Percentiles rank a stretch among this genome's conserved stretches.
Evolutionary conservation across 169 alveolate species (phyloP).

Genomic region (Plasmodium coatneyi): DNA sequence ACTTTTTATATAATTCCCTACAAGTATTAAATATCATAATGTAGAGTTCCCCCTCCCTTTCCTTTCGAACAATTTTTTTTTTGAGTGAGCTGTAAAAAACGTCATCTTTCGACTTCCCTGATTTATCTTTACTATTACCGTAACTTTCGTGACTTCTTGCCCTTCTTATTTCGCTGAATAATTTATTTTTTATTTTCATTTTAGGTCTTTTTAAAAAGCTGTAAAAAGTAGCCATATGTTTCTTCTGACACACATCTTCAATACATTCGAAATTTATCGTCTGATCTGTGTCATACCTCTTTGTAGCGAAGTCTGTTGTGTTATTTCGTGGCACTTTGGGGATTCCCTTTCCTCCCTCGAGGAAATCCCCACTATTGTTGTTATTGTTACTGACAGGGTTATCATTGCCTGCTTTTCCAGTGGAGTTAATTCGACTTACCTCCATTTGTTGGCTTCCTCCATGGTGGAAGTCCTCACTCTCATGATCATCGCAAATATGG

Average conservation of each 20-base stretch:
- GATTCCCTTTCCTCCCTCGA: not conserved
- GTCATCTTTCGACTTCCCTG: conserved; percentile 9
- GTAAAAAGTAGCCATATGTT: conserved; percentile 44
- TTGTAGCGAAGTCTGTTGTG: conserved; percentile 20
- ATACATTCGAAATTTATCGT: conserved; percentile 50
- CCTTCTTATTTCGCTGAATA: conserved; percentile 56
- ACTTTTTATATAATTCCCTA: conserved; percentile 84
- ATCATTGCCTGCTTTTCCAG: not conserved
- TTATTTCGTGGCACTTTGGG: conserved; percentile 29
- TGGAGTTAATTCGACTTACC: not conserved
- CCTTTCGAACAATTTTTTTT: conserved; percentile 78
- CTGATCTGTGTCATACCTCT: conserved; percentile 71
- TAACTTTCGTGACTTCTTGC: conserved; percentile 75
- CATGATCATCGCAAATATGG: not conserved
- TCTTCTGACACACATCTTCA: conserved; percentile 36
- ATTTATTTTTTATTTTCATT: conserved; percentile 26
- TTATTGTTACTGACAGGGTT: not conserved
- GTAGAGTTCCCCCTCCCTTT: conserved; percentile 87
- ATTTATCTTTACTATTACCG: conserved; percentile 4
- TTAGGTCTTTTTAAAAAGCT: conserved; percentile 43
- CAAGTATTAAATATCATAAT: conserved; percentile 88
- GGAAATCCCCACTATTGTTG: not conserved
- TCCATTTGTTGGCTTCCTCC: not conserved
- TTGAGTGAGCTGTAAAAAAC: conserved; percentile 34
- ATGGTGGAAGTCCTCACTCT: not conserved